These are phyloP conservation scores for Rhizophora mangle DNA, from an alignment of 345 rosid species.

Conservation along the genomic window DNA sequence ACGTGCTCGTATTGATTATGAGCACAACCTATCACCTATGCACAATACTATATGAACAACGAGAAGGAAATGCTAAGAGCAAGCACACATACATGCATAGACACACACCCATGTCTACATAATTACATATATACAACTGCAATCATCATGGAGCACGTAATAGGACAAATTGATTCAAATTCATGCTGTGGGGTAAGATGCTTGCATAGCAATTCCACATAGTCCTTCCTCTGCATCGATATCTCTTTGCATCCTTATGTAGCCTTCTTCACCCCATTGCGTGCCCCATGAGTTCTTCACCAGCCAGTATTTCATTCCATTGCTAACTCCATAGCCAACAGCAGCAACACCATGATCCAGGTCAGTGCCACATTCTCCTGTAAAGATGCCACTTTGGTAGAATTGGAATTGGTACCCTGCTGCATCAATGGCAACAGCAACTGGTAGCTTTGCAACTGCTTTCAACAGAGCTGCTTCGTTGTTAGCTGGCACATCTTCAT, in stretches of 20 bases:
- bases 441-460: slow-evolving; percentile 20
- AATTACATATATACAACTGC: background rate
- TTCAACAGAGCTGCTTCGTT: slow-evolving; percentile 23
- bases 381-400: slow-evolving; percentile 17
- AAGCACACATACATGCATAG: background rate
- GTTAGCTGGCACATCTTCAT: slow-evolving; percentile 21
- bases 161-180: background rate
- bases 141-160: background rate
- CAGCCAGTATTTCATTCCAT: slow-evolving; percentile 24
- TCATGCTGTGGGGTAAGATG: background rate
- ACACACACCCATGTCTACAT: background rate
- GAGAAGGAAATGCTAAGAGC: background rate
- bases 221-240: background rate
- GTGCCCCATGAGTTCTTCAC: slow-evolving; percentile 28
- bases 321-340: slow-evolving; percentile 16
- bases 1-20: background rate
- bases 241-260: background rate
- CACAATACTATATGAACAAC: background rate
- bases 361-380: slow-evolving; percentile 20
- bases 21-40: background rate
- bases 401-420: slow-evolving; percentile 19
- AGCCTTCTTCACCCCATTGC: slow-evolving; percentile 3
- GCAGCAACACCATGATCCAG: slow-evolving; percentile 22
- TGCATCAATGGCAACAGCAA: slow-evolving; percentile 25
- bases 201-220: slow-evolving; percentile 1